Evolutionary conservation across 805 yeast genomes (phyloP).

Genomic region (Sugiyamaella qingdaonensis): DNA sequence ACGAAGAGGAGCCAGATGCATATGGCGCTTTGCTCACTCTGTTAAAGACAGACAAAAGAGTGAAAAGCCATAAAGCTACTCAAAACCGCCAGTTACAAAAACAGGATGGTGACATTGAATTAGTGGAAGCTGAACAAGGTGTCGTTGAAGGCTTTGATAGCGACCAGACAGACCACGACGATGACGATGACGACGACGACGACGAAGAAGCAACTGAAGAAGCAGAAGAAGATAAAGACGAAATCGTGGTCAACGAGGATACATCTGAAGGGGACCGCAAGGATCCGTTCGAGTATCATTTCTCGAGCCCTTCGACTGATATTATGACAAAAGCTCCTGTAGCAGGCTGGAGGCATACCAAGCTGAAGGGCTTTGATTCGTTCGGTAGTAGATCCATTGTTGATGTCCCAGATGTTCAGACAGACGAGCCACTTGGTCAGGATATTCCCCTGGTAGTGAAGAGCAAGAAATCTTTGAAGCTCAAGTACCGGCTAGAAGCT

Average conservation of each 20-base stretch:
- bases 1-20: constrained; percentile 33
- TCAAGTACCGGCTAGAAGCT: constrained; percentile 20
- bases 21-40: constrained; percentile 66
- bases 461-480: constrained; percentile 11
- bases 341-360: constrained; percentile 1
- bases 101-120: constrained; percentile 26
- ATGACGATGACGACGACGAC: constrained; percentile 29
- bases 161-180: constrained; percentile 30
- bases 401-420: constrained; percentile 10
- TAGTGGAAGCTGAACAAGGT: constrained; percentile 22
- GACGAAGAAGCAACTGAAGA: constrained; percentile 5
- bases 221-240: constrained; percentile 23
- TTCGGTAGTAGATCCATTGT: constrained; percentile 24
- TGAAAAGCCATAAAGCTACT: constrained; percentile 10
- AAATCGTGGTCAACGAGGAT: constrained; percentile 26
- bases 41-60: constrained; percentile 45
- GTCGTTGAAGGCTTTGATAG: constrained; percentile 23
- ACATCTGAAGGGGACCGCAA: constrained; percentile 38
- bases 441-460: background rate
- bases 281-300: constrained; percentile 80
- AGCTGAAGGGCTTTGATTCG: constrained; percentile 23
- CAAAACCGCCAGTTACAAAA: constrained; percentile 2
- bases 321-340: constrained; percentile 22
- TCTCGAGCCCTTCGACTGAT: constrained; percentile 43
- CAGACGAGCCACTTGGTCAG: background rate